Base-by-base conservation (phyloP, 371 early-diverging fungal species). In the Mortierella sp. region DNA sequence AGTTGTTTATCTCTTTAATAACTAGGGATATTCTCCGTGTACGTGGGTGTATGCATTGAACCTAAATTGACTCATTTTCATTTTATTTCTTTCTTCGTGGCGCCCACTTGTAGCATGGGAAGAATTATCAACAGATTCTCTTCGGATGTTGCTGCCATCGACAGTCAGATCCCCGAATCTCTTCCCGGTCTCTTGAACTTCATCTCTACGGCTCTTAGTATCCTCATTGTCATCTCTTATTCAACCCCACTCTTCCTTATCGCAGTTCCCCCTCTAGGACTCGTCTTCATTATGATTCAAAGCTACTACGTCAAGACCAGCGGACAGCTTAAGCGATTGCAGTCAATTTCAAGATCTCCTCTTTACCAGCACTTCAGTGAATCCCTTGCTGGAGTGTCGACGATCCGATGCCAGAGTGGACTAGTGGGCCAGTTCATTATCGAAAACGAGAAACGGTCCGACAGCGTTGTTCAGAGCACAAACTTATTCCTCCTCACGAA, bases 41-140 rank as follows among this genome's bases (percentile, higher is more conserved):
- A 2, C 43, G 16, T 11, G 16, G 16, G 43, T 3, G 16, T 43
- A 16, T 43, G 3, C 43, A 43, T 16, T 43, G 43, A 16, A 9
- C 3, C 43, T 43, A 49, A 49, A 3, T 4, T 49, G n/a, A 49
- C 49, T 20, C 4, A 5, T 16, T 49, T n/a, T n/a, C 8, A 5
- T 43, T 20, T 52, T 16, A 14, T 43, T 55, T 62, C 4, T 30
- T 30, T 35, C 3, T 35, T 35, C 35, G 35, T 35, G 35, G 35
- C 6, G 35, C 35, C 35, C 6, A 35, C 52, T 30, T 40, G 20
- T 26, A 94, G 55, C 12, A 70, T 94, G 49, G 95, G 96, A 22
- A 88, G 94, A 16, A 90, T 95, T 39, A 73, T 95, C 74, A 93
- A 93, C 75, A 81, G 93, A 37, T 95, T 95, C 66, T 87, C 90